Base-by-base conservation (phyloP, 2,329 filamentous ascomycete species). In the Lasiodiplodia gonubiensis region DNA sequence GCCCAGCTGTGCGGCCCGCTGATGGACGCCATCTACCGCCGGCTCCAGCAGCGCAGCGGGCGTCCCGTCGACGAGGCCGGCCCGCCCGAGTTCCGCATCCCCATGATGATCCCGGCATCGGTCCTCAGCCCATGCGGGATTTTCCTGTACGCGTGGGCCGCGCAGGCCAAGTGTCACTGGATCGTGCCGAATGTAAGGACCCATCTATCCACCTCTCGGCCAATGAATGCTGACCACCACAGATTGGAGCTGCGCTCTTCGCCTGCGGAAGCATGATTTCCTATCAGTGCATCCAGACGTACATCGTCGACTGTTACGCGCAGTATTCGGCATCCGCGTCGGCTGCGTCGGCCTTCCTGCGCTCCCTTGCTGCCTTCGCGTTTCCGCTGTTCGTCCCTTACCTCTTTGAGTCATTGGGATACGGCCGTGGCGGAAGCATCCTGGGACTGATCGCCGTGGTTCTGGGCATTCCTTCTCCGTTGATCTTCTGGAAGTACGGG, bases 61-160 rank as follows among this genome's bases (percentile, higher is more conserved):
- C 21, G 12, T 18, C 10, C 23, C 5, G 25, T 23, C 3, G 25
- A 54, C 30, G 11, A 54, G 12, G 2, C 65, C 12, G 77, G 76
- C 0, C 76, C 74, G 37, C 89, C 89, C 0, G 81, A 84, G 64
- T 83, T 77, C 68, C 80, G 81, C 16, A 72, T 84, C 0, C 82
- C 82, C 0, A 78, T 89, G 2, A 85, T 88, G 75, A 72, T 87
- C 12, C 77, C 84, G 0, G 85, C 84, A 0, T 83, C 83, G 0
- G 52, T 88, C 0, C 68, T 89, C 2, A 79, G 85, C 0, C 86
- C 86, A 0, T 70, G 80, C 0, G 84, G 85, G 0, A 74, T 89
- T 1, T 86, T 87, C 69, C 82, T 84, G 72, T 89, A 88, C 70
- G 86, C 86, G 48, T 88, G 86, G 86, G 80, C 80, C 0, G 84